A percentile compares a stretch with the other conserved stretches of the same genome.
These are phyloP conservation scores for Fragaria nilgerrensis DNA, from an alignment of 306 rosid genomes.

Conservation along the genomic window DNA sequence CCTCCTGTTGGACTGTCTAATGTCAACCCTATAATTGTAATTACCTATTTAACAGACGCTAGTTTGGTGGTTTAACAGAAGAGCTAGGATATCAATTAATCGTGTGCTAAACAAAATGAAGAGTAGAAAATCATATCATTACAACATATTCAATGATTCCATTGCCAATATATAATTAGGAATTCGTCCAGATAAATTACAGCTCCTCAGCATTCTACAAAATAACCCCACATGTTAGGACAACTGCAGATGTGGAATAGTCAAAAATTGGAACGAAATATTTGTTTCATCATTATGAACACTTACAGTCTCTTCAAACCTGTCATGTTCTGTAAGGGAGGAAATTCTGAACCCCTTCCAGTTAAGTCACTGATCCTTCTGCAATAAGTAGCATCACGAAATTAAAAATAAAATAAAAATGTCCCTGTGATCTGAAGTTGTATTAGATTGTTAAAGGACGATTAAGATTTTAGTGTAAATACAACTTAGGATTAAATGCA, in stretches of 20 bases:
- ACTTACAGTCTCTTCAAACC: conserved; percentile 4
- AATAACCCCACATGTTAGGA: not conserved
- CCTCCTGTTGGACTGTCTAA: not conserved
- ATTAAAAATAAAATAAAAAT: no score
- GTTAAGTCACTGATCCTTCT: conserved; percentile 33
- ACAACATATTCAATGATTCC: not conserved
- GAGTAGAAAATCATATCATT: not conserved
- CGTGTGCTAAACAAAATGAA: not conserved
- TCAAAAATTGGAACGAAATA: not conserved
- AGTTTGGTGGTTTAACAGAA: not conserved
- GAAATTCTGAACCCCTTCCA: conserved; percentile 25
- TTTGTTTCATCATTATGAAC: not conserved
- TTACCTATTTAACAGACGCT: not conserved
- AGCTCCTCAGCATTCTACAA: conserved; percentile 31
- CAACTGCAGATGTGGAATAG: not conserved
- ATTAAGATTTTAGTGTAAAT: not conserved
- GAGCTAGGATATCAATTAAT: not conserved
- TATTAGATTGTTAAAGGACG: not conserved
- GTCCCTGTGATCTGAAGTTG: not conserved
- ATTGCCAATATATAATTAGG: not conserved
- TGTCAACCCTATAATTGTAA: not conserved
- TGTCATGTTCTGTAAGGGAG: not conserved
- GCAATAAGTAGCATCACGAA: not conserved
- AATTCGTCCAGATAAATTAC: conserved; percentile 20
- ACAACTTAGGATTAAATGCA: not conserved